phyloP scores from a whole-genome alignment of 805 yeast genomes.

The Cyberlindnera xylosilytica region DNA sequence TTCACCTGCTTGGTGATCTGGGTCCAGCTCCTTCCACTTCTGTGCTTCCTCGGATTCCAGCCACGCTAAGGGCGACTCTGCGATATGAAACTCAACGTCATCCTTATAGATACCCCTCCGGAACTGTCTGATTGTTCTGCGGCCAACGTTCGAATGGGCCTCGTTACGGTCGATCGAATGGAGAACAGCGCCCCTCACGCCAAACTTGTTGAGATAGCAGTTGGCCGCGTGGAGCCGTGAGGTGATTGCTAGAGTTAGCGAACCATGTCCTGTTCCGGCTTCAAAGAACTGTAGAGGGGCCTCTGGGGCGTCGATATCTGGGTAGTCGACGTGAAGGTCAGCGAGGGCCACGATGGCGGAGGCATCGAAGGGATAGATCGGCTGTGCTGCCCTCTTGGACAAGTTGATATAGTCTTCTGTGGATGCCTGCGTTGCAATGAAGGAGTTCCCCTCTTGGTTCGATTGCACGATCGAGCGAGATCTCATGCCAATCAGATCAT shows the following conservation, averaged over 20 bases:
- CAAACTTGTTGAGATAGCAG: slow-evolving; percentile 29
- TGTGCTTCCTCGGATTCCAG: slow-evolving; percentile 25
- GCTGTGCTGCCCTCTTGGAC: slow-evolving; percentile 44
- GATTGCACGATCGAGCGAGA: slow-evolving; percentile 34
- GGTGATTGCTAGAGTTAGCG: slow-evolving; percentile 42
- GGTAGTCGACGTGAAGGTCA: slow-evolving; percentile 43
- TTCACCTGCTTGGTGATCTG: slow-evolving; percentile 19
- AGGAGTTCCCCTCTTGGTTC: slow-evolving; percentile 26
- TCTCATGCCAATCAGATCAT: slow-evolving; percentile 36
- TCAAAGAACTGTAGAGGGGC: slow-evolving; percentile 41
- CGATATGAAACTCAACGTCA: slow-evolving; percentile 44
- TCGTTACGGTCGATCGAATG: slow-evolving; percentile 43
- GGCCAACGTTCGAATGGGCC: slow-evolving; percentile 40
- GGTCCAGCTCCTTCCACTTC: slow-evolving; percentile 25
- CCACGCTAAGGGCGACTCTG: slow-evolving; percentile 42
- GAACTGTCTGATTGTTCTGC: slow-evolving; percentile 37
- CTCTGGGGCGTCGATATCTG: slow-evolving; percentile 23
- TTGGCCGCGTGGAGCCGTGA: slow-evolving; percentile 43
- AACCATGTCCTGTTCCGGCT: slow-evolving; percentile 57
- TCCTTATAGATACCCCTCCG: slow-evolving; percentile 39
- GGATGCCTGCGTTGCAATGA: slow-evolving; percentile 37
- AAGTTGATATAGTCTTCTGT: slow-evolving; percentile 45
- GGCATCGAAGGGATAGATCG: slow-evolving; percentile 50
- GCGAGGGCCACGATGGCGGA: slow-evolving; percentile 43
- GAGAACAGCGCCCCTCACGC: slow-evolving; percentile 40